Percentiles rank a stretch among this genome's conserved stretches.
Evolutionary conservation across 768 basidiomycete genomes (phyloP).

Genomic region (Sporobolomyces roseus): DNA sequence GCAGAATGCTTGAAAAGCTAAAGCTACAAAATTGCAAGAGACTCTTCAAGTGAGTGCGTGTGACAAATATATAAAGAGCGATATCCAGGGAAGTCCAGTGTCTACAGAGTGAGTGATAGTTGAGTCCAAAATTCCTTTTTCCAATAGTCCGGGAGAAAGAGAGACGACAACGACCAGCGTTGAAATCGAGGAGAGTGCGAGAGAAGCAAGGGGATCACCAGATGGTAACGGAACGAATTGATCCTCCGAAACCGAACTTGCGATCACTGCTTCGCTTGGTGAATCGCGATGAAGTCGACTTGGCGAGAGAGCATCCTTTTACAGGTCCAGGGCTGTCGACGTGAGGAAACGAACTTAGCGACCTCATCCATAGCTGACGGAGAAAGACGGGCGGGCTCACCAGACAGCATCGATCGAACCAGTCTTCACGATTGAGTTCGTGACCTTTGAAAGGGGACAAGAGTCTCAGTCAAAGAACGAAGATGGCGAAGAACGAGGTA

Average conservation of each 20-base stretch:
- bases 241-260: constrained; percentile 24
- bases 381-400: too few relatives aligned
- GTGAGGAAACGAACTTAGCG: too few relatives aligned
- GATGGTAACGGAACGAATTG: constrained; percentile 20
- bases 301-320: constrained; percentile 27
- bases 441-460: constrained; percentile 8
- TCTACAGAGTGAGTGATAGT: too few relatives aligned
- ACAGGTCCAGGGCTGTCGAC: constrained; percentile 42
- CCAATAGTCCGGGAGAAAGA: background rate
- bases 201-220: background rate
- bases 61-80: background rate
- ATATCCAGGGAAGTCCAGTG: too few relatives aligned
- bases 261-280: background rate
- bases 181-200: too few relatives aligned
- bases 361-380: too few relatives aligned
- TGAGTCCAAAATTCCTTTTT: too few relatives aligned
- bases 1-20: too few relatives aligned
- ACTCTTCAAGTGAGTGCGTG: background rate
- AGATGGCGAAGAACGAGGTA: background rate
- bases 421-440: constrained; percentile 28
- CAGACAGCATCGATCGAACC: constrained; percentile 38
- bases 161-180: background rate
- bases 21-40: background rate
- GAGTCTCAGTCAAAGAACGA: background rate
- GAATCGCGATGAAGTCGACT: constrained; percentile 10